Evolutionary conservation across 1,139 yeast species (phyloP).

Genomic region (Debaryomyces udenii): DNA sequence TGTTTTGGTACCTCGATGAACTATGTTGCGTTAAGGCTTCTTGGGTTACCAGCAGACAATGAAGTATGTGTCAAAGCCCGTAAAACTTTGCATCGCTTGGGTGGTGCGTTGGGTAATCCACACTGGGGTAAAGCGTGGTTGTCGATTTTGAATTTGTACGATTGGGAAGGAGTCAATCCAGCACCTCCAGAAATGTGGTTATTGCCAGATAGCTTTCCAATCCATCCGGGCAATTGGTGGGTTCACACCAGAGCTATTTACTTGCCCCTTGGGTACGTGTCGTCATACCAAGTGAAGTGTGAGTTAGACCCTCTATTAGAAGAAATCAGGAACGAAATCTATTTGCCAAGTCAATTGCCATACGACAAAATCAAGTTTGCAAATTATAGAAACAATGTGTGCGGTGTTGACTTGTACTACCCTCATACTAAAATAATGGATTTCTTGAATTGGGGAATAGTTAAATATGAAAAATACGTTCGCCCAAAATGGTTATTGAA

Average conservation of each 20-base stretch:
- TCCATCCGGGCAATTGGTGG: conserved; percentile 99
- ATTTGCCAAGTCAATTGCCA: conserved; percentile 49
- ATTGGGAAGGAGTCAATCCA: conserved; percentile 97
- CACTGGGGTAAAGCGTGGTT: conserved; percentile 99
- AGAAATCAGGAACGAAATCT: conserved; percentile 77
- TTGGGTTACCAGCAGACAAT: conserved; percentile 76
- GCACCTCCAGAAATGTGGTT: conserved; percentile 97
- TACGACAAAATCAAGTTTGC: conserved; percentile 71
- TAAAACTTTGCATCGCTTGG: conserved; percentile 64
- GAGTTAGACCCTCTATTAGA: conserved; percentile 64
- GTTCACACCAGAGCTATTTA: conserved; percentile 96
- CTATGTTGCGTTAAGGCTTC: conserved; percentile 73
- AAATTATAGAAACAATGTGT: conserved; percentile 76
- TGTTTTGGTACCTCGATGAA: conserved; percentile 93
- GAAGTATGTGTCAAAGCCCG: conserved; percentile 83
- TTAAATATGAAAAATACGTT: conserved; percentile 63
- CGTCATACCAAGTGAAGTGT: conserved; percentile 59
- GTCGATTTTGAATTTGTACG: conserved; percentile 74
- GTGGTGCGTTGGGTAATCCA: conserved; percentile 89
- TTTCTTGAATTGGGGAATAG: conserved; percentile 60
- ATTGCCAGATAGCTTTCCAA: conserved; percentile 75
- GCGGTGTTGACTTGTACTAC: conserved; percentile 90
- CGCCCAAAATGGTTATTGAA: conserved; percentile 77
- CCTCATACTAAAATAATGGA: conserved; percentile 81
- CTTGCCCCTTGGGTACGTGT: conserved; percentile 81